phyloP scores from a whole-genome alignment of 2,329 filamentous ascomycete genomes.

The Talaromyces funiculosus region DNA sequence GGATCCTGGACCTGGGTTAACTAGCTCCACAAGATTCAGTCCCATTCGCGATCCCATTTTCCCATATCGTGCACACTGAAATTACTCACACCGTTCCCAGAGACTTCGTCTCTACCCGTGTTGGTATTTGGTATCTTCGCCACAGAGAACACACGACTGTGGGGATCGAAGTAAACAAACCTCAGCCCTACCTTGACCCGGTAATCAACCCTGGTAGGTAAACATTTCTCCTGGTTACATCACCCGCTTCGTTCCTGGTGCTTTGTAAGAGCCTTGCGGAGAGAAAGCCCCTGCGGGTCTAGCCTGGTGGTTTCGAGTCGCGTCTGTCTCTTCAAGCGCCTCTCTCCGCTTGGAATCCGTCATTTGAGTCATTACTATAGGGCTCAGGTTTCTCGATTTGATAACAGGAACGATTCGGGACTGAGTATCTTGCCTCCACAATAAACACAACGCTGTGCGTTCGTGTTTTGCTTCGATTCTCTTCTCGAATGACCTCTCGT shows the following conservation, averaged over 20 bases:
- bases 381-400: not conserved
- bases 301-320: not conserved
- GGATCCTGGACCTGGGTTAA: not conserved
- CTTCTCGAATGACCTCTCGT: not conserved
- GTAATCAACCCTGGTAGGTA: slow-evolving; percentile 5
- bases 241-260: not conserved
- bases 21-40: not conserved
- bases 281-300: not conserved
- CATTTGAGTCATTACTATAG: not conserved
- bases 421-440: slow-evolving; percentile 3
- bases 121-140: not conserved
- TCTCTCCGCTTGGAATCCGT: slow-evolving; percentile 5
- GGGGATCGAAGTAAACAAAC: slow-evolving; percentile 1
- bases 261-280: not conserved
- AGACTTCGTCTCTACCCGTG: not conserved
- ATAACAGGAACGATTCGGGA: not conserved
- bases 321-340: not conserved
- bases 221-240: not conserved
- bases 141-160: not conserved
- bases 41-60: not conserved
- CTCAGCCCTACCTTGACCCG: slow-evolving; percentile 2
- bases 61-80: not conserved
- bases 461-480: not conserved
- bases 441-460: not conserved
- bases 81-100: not conserved